phyloP scores from a whole-genome alignment of 495 filamentous ascomycete species.

The Hyphodiscus hymeniophilus region DNA sequence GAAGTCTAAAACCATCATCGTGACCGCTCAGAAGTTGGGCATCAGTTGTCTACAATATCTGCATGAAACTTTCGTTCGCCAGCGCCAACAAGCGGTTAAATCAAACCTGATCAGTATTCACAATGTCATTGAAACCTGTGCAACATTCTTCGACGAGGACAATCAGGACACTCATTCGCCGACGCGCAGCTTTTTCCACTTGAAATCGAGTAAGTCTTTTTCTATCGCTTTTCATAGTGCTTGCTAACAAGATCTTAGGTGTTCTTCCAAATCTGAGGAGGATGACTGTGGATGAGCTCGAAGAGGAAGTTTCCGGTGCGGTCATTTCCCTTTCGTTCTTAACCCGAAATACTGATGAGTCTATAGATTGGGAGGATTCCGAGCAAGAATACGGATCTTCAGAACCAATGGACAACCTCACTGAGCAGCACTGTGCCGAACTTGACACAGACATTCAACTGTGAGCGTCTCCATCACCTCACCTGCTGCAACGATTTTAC shows the following conservation, averaged over 20 bases:
- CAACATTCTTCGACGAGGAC: slow-evolving; percentile 27
- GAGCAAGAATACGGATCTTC: slow-evolving; percentile 28
- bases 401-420: slow-evolving; percentile 20
- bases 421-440: slow-evolving; percentile 8
- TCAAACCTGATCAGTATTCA: slow-evolving; percentile 32
- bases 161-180: slow-evolving; percentile 25
- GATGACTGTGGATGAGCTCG: slow-evolving; percentile 40
- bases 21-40: slow-evolving; percentile 29
- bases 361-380: slow-evolving; percentile 27
- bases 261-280: slow-evolving; percentile 32
- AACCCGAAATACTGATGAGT: slow-evolving; percentile 1
- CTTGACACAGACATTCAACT: slow-evolving; percentile 1
- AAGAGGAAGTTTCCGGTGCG: slow-evolving; percentile 50
- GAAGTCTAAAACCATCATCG: not conserved
- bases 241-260: slow-evolving; percentile 23
- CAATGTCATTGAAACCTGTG: slow-evolving; percentile 34
- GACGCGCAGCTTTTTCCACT: slow-evolving; percentile 28
- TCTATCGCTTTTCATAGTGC: not conserved
- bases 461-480: not conserved
- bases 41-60: slow-evolving; percentile 38
- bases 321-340: slow-evolving; percentile 16
- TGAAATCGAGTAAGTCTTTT: slow-evolving; percentile 33
- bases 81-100: slow-evolving; percentile 31
- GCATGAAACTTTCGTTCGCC: slow-evolving; percentile 34
- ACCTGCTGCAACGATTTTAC: not conserved